Conservation (phyloP, 2,329 filamentous ascomycete genomes). For the Diaporthe longicolla region DNA sequence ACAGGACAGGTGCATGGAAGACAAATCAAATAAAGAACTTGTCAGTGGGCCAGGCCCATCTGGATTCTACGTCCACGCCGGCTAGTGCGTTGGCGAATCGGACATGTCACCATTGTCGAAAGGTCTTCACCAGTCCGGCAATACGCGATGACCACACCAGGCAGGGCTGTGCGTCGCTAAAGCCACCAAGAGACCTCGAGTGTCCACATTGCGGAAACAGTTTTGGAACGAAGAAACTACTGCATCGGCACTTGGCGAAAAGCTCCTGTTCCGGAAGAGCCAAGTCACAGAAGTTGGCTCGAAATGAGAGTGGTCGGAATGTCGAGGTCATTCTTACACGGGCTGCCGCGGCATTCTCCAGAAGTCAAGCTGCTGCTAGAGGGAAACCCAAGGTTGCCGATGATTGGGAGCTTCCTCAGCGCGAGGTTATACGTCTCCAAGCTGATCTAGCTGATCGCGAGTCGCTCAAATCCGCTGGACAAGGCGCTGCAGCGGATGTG, state of each 20-base stretch:
- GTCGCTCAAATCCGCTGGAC: background rate
- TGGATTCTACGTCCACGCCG: background rate
- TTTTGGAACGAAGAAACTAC: background rate
- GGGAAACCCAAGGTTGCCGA: background rate
- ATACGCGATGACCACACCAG: background rate
- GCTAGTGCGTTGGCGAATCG: background rate
- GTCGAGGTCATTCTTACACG: background rate
- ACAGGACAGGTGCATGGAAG: background rate
- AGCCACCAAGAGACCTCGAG: background rate
- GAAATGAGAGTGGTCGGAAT: background rate
- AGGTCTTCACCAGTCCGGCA: background rate
- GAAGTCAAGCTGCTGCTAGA: background rate
- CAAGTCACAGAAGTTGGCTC: background rate
- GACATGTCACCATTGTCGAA: slow-evolving; percentile 18
- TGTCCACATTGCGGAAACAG: background rate
- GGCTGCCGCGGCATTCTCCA: slow-evolving; percentile 12
- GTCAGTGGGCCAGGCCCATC: background rate
- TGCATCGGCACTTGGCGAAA: background rate
- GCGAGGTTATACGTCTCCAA: background rate
- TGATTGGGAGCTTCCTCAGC: background rate
- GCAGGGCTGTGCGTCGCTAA: background rate
- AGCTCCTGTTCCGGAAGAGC: background rate
- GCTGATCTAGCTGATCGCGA: background rate
- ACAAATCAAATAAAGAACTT: background rate
- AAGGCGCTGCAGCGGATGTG: background rate